Conservation (phyloP, 225 moss, liverwort and hornwort species). For the Pleurozium schreberi region DNA sequence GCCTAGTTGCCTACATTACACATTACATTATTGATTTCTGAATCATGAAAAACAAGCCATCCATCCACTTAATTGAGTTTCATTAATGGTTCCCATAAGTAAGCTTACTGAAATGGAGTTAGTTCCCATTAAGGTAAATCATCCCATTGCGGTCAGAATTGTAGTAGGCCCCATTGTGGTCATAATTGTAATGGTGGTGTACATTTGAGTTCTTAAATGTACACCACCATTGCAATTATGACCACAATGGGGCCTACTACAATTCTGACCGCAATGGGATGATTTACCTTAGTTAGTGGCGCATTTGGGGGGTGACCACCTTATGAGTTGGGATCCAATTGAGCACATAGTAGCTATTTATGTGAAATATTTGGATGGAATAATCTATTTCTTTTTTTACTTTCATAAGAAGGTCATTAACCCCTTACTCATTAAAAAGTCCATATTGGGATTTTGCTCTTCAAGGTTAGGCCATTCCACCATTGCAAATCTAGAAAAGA, state of each 20-base stretch:
- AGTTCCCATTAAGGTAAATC: too few relatives aligned
- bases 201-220: too few relatives aligned
- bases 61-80: not conserved
- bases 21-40: not conserved
- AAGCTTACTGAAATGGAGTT: not conserved
- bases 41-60: not conserved
- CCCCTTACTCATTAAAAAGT: fast-evolving
- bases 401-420: not conserved
- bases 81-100: fast-evolving
- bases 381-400: not conserved
- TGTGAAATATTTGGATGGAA: not conserved
- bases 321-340: not conserved
- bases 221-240: too few relatives aligned
- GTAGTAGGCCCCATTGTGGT: too few relatives aligned
- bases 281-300: too few relatives aligned
- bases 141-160: too few relatives aligned
- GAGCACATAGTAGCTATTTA: not conserved
- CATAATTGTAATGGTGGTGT: too few relatives aligned
- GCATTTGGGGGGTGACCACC: too few relatives aligned
- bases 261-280: too few relatives aligned
- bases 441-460: not conserved
- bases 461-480: fast-evolving
- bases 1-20: too few relatives aligned
- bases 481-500: not conserved
- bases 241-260: too few relatives aligned